These are phyloP conservation scores for Aspergillus udagawae DNA, from an alignment of 2,329 filamentous ascomycete genomes.

Conservation along the genomic window DNA sequence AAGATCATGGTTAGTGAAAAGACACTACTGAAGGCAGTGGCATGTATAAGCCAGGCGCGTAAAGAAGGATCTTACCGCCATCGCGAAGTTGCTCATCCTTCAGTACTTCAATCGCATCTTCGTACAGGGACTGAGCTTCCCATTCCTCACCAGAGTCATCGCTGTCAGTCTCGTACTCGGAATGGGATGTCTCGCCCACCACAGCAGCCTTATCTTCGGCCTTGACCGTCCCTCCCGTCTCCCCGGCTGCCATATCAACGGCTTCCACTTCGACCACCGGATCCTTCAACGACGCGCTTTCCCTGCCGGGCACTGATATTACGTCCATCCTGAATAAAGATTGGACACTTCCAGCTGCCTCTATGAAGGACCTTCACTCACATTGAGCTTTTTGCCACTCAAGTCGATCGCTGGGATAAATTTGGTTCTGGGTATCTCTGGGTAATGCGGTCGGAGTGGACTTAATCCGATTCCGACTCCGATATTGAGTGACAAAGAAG, in stretches of 20 bases:
- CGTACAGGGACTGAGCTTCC: constrained; percentile 63
- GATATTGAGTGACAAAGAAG: constrained; percentile 4
- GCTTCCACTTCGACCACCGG: constrained; percentile 35
- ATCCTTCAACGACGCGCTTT: constrained; percentile 30
- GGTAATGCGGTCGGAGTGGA: constrained; percentile 21
- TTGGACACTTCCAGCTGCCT: constrained; percentile 30
- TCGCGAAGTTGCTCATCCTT: constrained; percentile 49
- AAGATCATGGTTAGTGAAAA: constrained; percentile 2
- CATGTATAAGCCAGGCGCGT: constrained; percentile 13
- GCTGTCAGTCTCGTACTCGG: constrained; percentile 33
- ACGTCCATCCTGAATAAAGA: constrained; percentile 38
- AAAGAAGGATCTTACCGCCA: constrained; percentile 41
- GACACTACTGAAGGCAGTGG: neutral
- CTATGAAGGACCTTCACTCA: constrained; percentile 25
- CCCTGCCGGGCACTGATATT: constrained; percentile 31
- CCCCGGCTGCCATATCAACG: constrained; percentile 24
- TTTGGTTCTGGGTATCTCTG: constrained; percentile 23
- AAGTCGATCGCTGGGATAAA: constrained; percentile 20
- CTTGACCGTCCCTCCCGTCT: constrained; percentile 18
- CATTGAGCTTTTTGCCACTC: constrained; percentile 30
- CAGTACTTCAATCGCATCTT: constrained; percentile 59
- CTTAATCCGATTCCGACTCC: constrained; percentile 28
- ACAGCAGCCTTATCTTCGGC: constrained; percentile 24
- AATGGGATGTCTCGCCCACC: constrained; percentile 30
- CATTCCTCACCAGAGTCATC: constrained; percentile 44